Conservation (phyloP, 129 eudicot genomes). For the Logfia minima region DNA sequence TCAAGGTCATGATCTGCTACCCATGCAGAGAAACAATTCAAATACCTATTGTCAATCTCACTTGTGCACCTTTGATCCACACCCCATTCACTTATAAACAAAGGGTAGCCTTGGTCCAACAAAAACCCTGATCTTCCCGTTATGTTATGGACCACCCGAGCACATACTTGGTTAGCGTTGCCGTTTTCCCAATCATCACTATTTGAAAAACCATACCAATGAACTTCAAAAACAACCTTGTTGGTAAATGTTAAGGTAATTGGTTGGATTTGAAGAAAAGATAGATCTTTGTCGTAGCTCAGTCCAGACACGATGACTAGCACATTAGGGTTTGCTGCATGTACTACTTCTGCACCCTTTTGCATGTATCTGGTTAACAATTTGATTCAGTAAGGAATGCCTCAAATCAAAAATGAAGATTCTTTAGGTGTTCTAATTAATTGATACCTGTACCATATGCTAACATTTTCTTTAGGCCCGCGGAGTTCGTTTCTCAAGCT, state of each 20-base stretch:
- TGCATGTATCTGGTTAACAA: conserved; percentile 68
- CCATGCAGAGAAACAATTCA: conserved; percentile 71
- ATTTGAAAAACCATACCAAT: conserved; percentile 72
- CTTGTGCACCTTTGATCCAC: conserved; percentile 74
- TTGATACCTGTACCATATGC: conserved; percentile 81
- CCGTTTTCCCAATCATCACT: conserved; percentile 59
- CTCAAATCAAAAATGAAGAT: not conserved
- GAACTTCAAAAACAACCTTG: conserved; percentile 69
- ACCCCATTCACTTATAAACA: conserved; percentile 85
- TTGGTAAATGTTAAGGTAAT: conserved; percentile 49
- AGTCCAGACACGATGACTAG: conserved; percentile 76
- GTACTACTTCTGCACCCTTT: conserved; percentile 81
- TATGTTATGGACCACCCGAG: conserved; percentile 37
- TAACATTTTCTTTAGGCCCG: conserved; percentile 65
- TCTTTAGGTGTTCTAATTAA: not conserved
- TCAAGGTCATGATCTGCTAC: conserved; percentile 71
- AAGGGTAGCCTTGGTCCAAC: conserved; percentile 73
- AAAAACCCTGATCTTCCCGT: conserved; percentile 58
- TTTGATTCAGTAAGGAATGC: not conserved
- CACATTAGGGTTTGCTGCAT: conserved; percentile 65
- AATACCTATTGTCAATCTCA: conserved; percentile 72
- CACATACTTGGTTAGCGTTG: conserved; percentile 73
- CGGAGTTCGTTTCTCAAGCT: conserved; percentile 89
- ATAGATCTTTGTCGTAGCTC: conserved; percentile 55
- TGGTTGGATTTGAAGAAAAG: conserved; percentile 43